Percentiles rank a stretch among this genome's conserved stretches.
Conservation (phyloP, 179 eudicot species). For the Silene coronaria region DNA sequence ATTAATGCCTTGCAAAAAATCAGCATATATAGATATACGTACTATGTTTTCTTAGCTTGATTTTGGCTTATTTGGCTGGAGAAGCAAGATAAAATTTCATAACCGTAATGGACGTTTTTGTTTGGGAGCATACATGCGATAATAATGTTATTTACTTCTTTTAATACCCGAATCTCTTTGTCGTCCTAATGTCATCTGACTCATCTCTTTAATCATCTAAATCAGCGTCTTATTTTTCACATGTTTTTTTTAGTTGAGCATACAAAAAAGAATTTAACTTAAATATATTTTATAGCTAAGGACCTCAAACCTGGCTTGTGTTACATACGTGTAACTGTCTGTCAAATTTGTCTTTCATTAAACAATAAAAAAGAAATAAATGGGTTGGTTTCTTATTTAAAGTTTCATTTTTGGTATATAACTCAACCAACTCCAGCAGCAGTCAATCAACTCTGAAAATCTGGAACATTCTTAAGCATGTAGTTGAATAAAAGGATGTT, state of each 20-base stretch:
- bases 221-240: background rate
- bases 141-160: background rate
- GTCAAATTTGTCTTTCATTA: background rate
- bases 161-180: background rate
- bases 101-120: background rate
- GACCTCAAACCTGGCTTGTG: background rate
- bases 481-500: background rate
- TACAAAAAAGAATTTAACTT: background rate
- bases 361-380: background rate
- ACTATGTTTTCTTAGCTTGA: background rate
- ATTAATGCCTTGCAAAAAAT: too few species aligned
- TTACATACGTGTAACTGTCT: background rate
- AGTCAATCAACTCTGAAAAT: background rate
- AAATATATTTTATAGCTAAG: background rate
- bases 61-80: background rate
- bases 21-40: background rate
- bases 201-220: background rate
- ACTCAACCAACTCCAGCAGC: background rate
- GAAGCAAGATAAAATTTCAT: slow-evolving; percentile 8
- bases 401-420: background rate
- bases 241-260: background rate
- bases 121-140: background rate
- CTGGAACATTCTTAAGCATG: background rate
- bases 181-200: background rate
- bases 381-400: background rate